Percentiles rank a stretch among this genome's conserved stretches.
Conservation (phyloP, 2,329 filamentous ascomycete genomes). For the Didymella keratinophila region DNA sequence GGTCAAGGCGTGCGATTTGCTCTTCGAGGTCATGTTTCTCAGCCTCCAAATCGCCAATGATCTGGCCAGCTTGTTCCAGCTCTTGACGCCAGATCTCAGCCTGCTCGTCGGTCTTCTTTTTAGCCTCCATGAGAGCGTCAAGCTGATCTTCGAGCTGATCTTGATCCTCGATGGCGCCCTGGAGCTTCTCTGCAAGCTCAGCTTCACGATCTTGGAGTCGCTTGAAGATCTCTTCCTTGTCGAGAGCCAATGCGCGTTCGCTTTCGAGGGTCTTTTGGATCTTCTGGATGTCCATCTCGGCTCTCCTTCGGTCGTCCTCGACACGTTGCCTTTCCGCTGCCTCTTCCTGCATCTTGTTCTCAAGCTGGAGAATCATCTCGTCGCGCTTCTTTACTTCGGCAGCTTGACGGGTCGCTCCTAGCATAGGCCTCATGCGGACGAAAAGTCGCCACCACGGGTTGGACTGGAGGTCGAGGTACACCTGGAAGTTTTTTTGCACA, state of each 20-base stretch:
- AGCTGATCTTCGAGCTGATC: constrained; percentile 93
- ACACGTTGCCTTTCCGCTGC: constrained; percentile 76
- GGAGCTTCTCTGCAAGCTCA: constrained; percentile 90
- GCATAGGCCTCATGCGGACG: constrained; percentile 90
- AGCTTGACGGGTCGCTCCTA: constrained; percentile 90
- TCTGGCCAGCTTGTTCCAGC: constrained; percentile 86
- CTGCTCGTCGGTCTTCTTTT: constrained; percentile 86
- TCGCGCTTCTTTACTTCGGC: constrained; percentile 95
- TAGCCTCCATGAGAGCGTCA: constrained; percentile 85
- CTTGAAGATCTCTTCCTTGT: constrained; percentile 99
- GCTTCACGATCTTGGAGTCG: constrained; percentile 90
- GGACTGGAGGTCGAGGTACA: constrained; percentile 86
- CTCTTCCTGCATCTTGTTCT: constrained; percentile 82
- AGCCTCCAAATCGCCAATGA: constrained; percentile 84
- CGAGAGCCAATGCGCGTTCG: constrained; percentile 90
- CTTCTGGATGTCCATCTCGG: constrained; percentile 84
- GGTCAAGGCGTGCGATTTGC: constrained; percentile 73
- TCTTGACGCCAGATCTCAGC: constrained; percentile 80
- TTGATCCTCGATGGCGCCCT: constrained; percentile 91
- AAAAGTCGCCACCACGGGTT: constrained; percentile 99
- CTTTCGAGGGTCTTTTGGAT: constrained; percentile 96
- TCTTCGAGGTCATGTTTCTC: constrained; percentile 80
- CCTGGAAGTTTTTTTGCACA: constrained; percentile 91
- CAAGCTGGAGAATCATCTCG: constrained; percentile 87
- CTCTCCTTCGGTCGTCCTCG: constrained; percentile 89